These are phyloP conservation scores for Fusarium hostae DNA, from an alignment of 2,329 filamentous ascomycete species.

Conservation along the genomic window DNA sequence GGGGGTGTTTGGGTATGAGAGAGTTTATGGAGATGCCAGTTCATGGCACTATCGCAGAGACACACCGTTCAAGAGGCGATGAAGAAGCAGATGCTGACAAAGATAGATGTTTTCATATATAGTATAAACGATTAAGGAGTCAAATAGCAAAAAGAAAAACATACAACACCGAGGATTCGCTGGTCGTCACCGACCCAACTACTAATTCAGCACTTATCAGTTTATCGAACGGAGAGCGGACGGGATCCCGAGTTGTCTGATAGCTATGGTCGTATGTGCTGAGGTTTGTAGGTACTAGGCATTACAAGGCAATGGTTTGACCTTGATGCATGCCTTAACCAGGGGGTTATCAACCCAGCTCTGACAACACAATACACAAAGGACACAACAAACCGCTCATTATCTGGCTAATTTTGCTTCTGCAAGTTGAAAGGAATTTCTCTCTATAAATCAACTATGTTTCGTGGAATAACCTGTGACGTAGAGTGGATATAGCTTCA, in stretches of 20 bases:
- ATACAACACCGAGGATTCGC: slow-evolving; percentile 35
- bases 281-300: background rate
- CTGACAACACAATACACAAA: background rate
- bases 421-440: rapidly evolving
- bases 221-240: slow-evolving; percentile 33
- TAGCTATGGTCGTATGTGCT: slow-evolving; percentile 32
- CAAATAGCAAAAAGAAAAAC: slow-evolving; percentile 2
- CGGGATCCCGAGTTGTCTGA: slow-evolving; percentile 33
- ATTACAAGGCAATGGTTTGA: background rate
- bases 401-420: rapidly evolving
- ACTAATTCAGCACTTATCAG: slow-evolving; percentile 32
- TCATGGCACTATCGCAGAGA: slow-evolving; percentile 45
- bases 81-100: background rate
- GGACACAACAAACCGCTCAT: background rate
- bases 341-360: background rate
- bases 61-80: slow-evolving; percentile 18
- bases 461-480: background rate
- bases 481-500: slow-evolving; percentile 5
- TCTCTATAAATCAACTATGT: background rate
- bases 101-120: rapidly evolving
- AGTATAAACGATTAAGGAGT: no score
- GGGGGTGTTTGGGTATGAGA: slow-evolving; percentile 57
- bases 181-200: slow-evolving; percentile 33
- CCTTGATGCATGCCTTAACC: rapidly evolving
- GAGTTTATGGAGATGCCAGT: slow-evolving; percentile 34